Conservation (phyloP, 805 yeast species). For the Kazachstania bromeliacearum region DNA sequence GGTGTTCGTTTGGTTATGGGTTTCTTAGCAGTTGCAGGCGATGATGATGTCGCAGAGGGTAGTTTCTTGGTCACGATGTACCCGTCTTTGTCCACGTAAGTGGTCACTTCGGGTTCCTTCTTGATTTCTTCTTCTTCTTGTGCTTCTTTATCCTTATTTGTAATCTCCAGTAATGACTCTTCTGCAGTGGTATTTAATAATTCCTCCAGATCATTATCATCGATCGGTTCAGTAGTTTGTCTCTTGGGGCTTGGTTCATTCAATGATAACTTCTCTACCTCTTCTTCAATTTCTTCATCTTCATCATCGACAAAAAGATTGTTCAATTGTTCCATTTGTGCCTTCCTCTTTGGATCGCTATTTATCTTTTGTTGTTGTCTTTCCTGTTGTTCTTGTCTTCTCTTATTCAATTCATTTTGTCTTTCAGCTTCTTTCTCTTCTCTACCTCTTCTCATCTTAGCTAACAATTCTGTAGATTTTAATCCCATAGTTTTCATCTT, state of each 20-base stretch:
- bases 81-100: slow-evolving; percentile 28
- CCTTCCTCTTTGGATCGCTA: slow-evolving; percentile 20
- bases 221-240: neutral
- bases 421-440: slow-evolving; percentile 24
- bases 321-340: slow-evolving; percentile 24
- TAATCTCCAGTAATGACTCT: slow-evolving; percentile 20
- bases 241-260: slow-evolving; percentile 1
- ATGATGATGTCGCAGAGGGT: slow-evolving; percentile 10
- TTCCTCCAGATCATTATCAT: slow-evolving; percentile 18
- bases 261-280: neutral
- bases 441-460: slow-evolving; percentile 26
- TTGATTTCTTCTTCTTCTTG: slow-evolving; percentile 6
- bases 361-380: slow-evolving; percentile 4
- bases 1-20: slow-evolving; percentile 6
- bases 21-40: slow-evolving; percentile 3
- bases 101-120: slow-evolving; percentile 3
- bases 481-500: slow-evolving; percentile 17
- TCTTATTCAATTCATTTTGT: slow-evolving; percentile 20
- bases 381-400: slow-evolving; percentile 16
- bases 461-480: slow-evolving; percentile 26
- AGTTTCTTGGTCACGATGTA: slow-evolving; percentile 24
- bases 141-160: slow-evolving; percentile 2
- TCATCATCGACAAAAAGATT: slow-evolving; percentile 24
- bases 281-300: slow-evolving; percentile 5
- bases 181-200: slow-evolving; percentile 27